phyloP scores from a whole-genome alignment of 345 rosid genomes.

The Xanthoceras sorbifolium region DNA sequence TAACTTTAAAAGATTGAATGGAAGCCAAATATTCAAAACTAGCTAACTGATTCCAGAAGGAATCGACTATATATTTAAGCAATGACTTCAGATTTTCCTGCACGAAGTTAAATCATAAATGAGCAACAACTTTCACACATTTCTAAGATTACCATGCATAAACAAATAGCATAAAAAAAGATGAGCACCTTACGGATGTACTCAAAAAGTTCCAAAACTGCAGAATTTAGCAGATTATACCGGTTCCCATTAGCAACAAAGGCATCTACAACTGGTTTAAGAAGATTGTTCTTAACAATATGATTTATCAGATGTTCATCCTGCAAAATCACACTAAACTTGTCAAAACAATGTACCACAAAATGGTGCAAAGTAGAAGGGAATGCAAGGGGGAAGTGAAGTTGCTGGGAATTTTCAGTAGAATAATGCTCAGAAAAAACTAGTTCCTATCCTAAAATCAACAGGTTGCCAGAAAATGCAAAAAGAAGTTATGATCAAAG shows the following conservation, averaged over 20 bases:
- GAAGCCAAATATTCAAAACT: constrained; percentile 60
- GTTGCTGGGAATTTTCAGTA: neutral
- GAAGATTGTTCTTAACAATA: constrained; percentile 79
- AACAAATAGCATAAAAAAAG: constrained; percentile 12
- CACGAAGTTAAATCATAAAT: constrained; percentile 26
- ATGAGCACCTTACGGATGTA: constrained; percentile 78
- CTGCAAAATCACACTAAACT: constrained; percentile 46
- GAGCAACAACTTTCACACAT: constrained; percentile 16
- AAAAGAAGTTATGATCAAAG: neutral
- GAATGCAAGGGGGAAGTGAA: neutral
- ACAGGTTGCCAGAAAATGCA: neutral
- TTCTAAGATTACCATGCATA: constrained; percentile 19
- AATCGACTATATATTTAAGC: constrained; percentile 74
- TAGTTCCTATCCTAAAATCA: neutral
- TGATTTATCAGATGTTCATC: constrained; percentile 85
- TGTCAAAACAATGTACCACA: constrained; percentile 15
- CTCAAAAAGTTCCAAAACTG: constrained; percentile 90
- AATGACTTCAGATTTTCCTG: constrained; percentile 84
- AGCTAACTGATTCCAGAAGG: constrained; percentile 79
- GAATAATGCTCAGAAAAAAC: neutral
- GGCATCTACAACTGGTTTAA: constrained; percentile 82
- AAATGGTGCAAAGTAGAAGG: neutral
- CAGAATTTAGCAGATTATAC: constrained; percentile 89
- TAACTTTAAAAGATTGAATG: constrained; percentile 63
- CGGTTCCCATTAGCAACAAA: constrained; percentile 88